A percentile compares a stretch with the other conserved stretches of the same genome.
Evolutionary conservation across 345 rosid genomes (phyloP).

Genomic region (Schrenkiella parvula): DNA sequence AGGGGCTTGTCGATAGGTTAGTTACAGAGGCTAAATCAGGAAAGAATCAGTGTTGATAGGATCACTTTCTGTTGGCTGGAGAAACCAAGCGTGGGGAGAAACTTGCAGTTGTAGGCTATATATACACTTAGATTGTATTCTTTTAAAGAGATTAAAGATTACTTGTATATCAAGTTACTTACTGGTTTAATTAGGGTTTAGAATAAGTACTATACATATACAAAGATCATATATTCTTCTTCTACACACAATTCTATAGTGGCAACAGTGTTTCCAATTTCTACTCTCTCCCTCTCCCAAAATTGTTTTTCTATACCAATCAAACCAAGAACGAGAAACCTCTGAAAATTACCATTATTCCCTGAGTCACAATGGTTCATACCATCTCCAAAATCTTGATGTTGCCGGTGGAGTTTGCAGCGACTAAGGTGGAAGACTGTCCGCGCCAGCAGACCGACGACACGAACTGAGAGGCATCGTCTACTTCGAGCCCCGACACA

Average conservation of each 20-base stretch:
- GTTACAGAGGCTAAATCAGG: constrained; percentile 39
- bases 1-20: constrained; percentile 52
- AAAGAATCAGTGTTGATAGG: constrained; percentile 68
- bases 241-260: constrained; percentile 13
- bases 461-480: constrained; percentile 67
- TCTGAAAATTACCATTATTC: neutral
- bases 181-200: neutral
- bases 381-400: constrained; percentile 90
- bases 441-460: constrained; percentile 91
- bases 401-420: constrained; percentile 86
- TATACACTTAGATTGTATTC: neutral
- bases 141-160: neutral
- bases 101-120: neutral
- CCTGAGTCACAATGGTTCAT: constrained; percentile 29
- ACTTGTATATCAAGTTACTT: constrained; percentile 8
- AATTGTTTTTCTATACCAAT: constrained; percentile 18
- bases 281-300: constrained; percentile 4
- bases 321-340: neutral
- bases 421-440: constrained; percentile 67
- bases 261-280: neutral
- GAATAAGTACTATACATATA: constrained; percentile 3
- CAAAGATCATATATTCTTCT: constrained; percentile 4
- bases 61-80: neutral
- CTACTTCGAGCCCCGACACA: constrained; percentile 53
- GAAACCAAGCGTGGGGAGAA: neutral